Conservation (phyloP, 2,329 filamentous ascomycete species). For the Neocucurbitaria cava region DNA sequence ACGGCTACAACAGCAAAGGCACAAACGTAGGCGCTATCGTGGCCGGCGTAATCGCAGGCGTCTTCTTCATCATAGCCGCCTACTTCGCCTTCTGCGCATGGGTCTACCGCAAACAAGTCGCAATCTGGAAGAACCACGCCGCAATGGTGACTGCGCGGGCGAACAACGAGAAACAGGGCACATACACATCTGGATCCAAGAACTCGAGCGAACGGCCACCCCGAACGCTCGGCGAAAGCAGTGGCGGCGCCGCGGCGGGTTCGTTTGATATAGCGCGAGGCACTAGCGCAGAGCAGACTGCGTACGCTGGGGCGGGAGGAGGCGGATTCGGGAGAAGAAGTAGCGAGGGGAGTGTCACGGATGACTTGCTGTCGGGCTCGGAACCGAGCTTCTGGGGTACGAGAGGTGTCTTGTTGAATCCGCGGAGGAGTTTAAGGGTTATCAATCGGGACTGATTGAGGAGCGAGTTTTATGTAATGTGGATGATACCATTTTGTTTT, state of each 20-base stretch:
- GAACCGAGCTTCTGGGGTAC: conserved; percentile 74
- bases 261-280: conserved; percentile 25
- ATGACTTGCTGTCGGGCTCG: conserved; percentile 66
- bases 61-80: conserved; percentile 65
- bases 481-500: not conserved
- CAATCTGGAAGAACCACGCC: conserved; percentile 73
- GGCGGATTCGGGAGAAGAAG: conserved; percentile 44
- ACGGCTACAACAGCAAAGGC: conserved; percentile 34
- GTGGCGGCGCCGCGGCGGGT: conserved; percentile 22
- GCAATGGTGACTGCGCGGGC: conserved; percentile 67
- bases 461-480: too few relatives aligned
- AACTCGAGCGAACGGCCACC: conserved; percentile 33
- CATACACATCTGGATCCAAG: conserved; percentile 33
- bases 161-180: conserved; percentile 50
- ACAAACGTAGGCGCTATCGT: conserved; percentile 63
- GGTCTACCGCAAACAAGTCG: conserved; percentile 74
- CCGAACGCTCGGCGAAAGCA: conserved; percentile 21
- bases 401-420: conserved; percentile 68
- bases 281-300: conserved; percentile 17
- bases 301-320: conserved; percentile 27
- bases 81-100: conserved; percentile 76
- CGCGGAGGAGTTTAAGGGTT: conserved; percentile 71
- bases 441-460: conserved; percentile 68
- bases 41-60: conserved; percentile 68
- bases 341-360: conserved; percentile 58